phyloP scores from a whole-genome alignment of 352 stramenopile genomes.

The Ophiocytium majus region DNA sequence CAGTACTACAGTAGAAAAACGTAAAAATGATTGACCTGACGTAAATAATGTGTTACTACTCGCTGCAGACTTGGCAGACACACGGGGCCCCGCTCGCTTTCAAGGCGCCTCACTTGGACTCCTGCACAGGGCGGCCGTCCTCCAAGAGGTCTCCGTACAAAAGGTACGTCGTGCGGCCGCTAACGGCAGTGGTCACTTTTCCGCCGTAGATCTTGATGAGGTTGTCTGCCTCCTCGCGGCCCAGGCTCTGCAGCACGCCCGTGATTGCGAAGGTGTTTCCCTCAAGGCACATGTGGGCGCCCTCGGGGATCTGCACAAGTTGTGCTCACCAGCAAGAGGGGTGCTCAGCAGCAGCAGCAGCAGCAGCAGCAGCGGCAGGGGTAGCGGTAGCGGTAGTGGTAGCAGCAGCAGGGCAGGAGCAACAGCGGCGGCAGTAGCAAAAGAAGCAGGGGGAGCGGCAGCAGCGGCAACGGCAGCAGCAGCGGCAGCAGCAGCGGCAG shows the following conservation, averaged over 20 bases:
- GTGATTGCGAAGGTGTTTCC: constrained; percentile 42
- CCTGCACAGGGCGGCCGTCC: constrained; percentile 66
- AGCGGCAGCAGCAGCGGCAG: background rate
- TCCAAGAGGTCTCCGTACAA: constrained; percentile 69
- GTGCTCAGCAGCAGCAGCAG: background rate
- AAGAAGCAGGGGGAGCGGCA: background rate
- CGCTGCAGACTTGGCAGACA: no score
- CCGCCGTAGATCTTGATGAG: constrained; percentile 61
- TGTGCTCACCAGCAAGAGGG: background rate
- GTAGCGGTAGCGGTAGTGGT: background rate
- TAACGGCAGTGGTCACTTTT: constrained; percentile 67
- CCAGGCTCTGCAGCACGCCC: constrained; percentile 45
- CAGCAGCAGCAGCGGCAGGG: background rate
- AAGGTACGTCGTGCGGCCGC: constrained; percentile 70
- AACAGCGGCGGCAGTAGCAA: background rate
- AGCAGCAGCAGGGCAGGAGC: background rate
- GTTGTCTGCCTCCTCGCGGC: constrained; percentile 48
- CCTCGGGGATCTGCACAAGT: constrained; percentile 24
- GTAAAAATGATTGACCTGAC: no score
- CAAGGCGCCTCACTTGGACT: constrained; percentile 58
- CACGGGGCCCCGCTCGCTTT: no score
- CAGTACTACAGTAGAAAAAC: no score
- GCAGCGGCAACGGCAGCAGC: background rate
- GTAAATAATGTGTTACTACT: no score
- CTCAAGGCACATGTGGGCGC: constrained; percentile 31